Evolutionary conservation across 176 grass and related monocot species (phyloP), one percentile per base, ranked within the genome.

Genomic region (Raddia distichophylla): DNA sequence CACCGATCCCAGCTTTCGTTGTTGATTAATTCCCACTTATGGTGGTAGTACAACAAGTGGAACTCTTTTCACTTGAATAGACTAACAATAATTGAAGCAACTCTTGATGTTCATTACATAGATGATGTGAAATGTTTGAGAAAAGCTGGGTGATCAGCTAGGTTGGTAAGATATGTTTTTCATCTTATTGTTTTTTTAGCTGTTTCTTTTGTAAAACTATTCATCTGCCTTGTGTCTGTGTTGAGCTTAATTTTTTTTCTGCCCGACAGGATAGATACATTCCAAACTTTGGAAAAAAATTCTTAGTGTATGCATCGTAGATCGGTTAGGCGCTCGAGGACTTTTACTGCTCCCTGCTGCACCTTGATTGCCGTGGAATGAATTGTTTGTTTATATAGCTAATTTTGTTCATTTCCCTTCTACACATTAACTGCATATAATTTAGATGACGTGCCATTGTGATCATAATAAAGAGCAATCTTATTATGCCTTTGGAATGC

Each of bases 21-120:
- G 60, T 78, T 90, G 78, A 83, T 90, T 86, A 90, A 82, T 86
- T 81, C 79, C 73, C 74, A 69, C 67, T 86, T 86, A 61, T 85
- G 77, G 16, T 73, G 78, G 67, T 32, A 79, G 60, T 86, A 61
- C 79, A 86, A 12, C 67, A 86, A 86, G 79, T 86, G 73, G 88
- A 83, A 49, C 60, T 55, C 73, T 74, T 69, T 86, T 90, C 67
- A 86, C 53, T 67, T 68, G 74, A 83, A 5, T 61, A 79, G 67
- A 73, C 83, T 62, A 33, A 33, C 61, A 74, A 86, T 90, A 86
- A 86, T 78, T 78, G 82, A 78, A 73, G 33, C 15, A 77, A 57
- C 84, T n/a, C 47, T 40, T 73, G 57, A 76, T 67, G 80, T 75
- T 76, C 81, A 71, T 83, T 69, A n/a, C 57, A 80, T 52, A 86